Evolutionary conservation across 257 asterid species (phyloP).

Genomic region (Anisodus acutangulus): DNA sequence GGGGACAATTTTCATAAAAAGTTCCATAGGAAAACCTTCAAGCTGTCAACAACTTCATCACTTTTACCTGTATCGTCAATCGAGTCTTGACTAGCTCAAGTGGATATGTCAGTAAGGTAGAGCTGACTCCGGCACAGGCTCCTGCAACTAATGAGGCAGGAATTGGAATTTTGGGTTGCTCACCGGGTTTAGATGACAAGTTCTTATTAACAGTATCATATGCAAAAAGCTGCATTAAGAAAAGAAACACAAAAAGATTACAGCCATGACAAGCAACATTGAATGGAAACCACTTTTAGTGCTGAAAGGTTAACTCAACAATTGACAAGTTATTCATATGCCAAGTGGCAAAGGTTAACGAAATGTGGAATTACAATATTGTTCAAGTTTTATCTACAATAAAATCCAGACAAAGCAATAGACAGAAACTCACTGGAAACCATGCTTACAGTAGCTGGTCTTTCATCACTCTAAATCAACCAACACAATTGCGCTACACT

Average conservation of each 20-base stretch:
- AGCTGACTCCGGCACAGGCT: conserved; percentile 96
- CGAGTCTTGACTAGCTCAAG: conserved; percentile 96
- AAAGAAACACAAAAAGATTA: background rate
- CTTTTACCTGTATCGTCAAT: conserved; percentile 80
- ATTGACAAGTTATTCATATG: background rate
- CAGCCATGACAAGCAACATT: background rate
- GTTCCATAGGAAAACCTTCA: background rate
- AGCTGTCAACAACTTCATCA: background rate
- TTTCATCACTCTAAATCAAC: background rate
- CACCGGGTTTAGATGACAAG: conserved; percentile 71
- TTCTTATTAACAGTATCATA: conserved; percentile 89
- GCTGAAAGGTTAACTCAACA: background rate
- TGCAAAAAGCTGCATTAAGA: conserved; percentile 64
- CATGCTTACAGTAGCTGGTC: background rate
- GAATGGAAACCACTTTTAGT: background rate
- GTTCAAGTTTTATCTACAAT: background rate
- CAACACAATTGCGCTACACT: background rate
- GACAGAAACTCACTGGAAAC: background rate
- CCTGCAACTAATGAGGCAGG: conserved; percentile 93
- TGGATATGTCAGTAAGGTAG: conserved; percentile 88
- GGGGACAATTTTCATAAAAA: background rate
- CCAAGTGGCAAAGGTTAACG: background rate
- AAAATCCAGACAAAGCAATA: background rate
- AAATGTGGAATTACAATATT: background rate
- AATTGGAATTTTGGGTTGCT: conserved; percentile 60